Evolutionary conservation across 306 rosid species (phyloP).

Genomic region (Vigna hirtella): DNA sequence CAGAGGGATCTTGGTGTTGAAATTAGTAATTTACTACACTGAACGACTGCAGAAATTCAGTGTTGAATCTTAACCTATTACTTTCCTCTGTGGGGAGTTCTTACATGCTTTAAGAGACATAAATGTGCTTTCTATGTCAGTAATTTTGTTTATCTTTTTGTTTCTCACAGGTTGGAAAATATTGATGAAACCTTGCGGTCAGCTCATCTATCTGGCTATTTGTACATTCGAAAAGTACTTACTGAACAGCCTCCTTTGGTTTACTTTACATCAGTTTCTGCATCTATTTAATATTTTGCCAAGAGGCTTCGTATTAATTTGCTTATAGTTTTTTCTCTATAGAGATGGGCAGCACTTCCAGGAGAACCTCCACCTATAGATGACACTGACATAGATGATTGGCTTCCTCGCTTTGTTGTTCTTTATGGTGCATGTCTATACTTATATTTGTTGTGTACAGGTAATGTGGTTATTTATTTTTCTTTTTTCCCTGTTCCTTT

Average conservation of each 20-base stretch:
- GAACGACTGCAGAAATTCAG: neutral
- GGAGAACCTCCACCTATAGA: conserved; percentile 90
- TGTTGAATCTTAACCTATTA: neutral
- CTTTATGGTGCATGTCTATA: conserved; percentile 78
- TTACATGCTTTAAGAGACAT: conserved; percentile 16
- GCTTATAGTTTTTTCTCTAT: conserved; percentile 6
- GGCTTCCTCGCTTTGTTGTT: conserved; percentile 93
- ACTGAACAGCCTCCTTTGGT: conserved; percentile 31
- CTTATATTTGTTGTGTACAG: conserved; percentile 75
- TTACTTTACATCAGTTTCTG: conserved; percentile 29
- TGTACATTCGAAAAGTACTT: conserved; percentile 79
- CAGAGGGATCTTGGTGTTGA: conserved; percentile 27
- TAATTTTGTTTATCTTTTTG: conserved; percentile 29
- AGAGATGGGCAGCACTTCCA: conserved; percentile 88
- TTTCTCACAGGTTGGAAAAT: conserved; percentile 76
- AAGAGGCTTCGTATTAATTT: conserved; percentile 37
- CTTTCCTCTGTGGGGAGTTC: conserved; percentile 6
- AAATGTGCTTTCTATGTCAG: conserved; percentile 20
- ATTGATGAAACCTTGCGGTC: conserved; percentile 81
- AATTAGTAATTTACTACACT: conserved; percentile 28
- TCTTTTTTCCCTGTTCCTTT: neutral
- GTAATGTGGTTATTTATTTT: conserved; percentile 49
- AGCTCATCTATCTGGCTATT: conserved; percentile 81
- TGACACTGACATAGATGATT: conserved; percentile 79
- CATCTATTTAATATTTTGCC: neutral